Evolutionary conservation across 345 rosid genomes (phyloP), one percentile per base, ranked within the genome.

Genomic region (Linum lewisii): DNA sequence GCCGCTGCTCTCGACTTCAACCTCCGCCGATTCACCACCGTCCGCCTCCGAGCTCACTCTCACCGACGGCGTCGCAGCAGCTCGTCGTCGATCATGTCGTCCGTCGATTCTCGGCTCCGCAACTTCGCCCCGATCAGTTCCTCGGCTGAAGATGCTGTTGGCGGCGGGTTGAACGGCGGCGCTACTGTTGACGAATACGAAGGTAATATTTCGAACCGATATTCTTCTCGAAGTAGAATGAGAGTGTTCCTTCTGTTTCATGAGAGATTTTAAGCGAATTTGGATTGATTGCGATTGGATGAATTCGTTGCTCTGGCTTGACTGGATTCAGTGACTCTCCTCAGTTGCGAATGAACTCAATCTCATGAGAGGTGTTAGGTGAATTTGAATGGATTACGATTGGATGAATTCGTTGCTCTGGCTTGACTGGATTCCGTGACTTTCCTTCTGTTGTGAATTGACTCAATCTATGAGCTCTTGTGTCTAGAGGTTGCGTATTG

Each of bases 41-140:
- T 75, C 71, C 64, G 21, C 77, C 74, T 72, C 64, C 64, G 69
- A 69, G 62, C 82, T 50, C 79, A 54, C n/a, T 64, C 63, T 10
- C 38, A 1, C 47, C 47, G 47, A 11, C 47, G 57, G 7, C 19
- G 74, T 9, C 59, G 19, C 34, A 23, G 65, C 55, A 72, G 49
- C 23, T 42, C 68, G 18, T 47, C n/a, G 32, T 52, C 78, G 42
- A 59, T 70, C 68, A 80, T 79, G 86, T 42, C 76, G 54, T 19
- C 63, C 63, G 38, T 78, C 36, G 32, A 63, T 62, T 78, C 85
- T 51, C 61, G 84, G 54, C 76, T 80, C 53, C 71, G 64, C 66
- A 67, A 65, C 65, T 75, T 85, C 19, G 79, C 75, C 57, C 81
- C 90, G 16, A 21, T 72, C 20, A 54, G 47, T 68, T 63, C 87